Evolutionary conservation across 176 grass and related monocot genomes (phyloP), one percentile per base, ranked within the genome.

Genomic region (Tillandsia leiboldiana): DNA sequence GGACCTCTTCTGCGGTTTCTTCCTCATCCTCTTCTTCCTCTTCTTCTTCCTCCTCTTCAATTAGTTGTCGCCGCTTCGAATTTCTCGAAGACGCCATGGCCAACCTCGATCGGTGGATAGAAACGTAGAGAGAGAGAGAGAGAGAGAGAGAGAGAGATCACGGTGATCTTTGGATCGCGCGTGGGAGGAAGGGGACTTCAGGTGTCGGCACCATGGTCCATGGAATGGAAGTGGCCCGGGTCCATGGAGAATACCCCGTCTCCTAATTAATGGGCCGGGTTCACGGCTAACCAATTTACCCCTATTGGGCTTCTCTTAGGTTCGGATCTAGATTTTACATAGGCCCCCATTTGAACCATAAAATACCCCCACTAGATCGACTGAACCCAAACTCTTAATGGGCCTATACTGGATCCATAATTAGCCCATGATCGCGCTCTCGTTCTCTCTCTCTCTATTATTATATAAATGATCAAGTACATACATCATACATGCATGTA

Each of bases 1-100:
- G 23, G 76, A 91, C 85, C 90, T 94, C 90, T 64, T 86, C 77
- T 63, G 70, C 74, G 26, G 53, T 68, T 53, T 89, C 85, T 48
- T 83, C 84, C 48, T 81, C 79, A 0, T 73, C 85, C 1, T 83
- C 73, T 8, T 87, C 78, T 12, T 27, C 22, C 53, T 75, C 63
- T 1, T 73, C 71, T 11, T 75, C 50, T 8, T 82, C 83, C 8
- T 88, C 85, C 14, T 78, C 83, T 62, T 91, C 81, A 28, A 74
- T 75, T 62, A 84, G 84, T 74, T 73, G 76, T 24, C 78, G 81
- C 50, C 87, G 86, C 80, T 92, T 94, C 20, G 79, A 71, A 72
- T 80, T 72, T 67, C 77, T 80, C 20, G 82, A 76, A 62, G 77
- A 80, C 69, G 92, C 75, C 77, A 80, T 85, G 73, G 78, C 71